Conservation (phyloP, 371 early-diverging fungal species). For the Mucor ambiguus region DNA sequence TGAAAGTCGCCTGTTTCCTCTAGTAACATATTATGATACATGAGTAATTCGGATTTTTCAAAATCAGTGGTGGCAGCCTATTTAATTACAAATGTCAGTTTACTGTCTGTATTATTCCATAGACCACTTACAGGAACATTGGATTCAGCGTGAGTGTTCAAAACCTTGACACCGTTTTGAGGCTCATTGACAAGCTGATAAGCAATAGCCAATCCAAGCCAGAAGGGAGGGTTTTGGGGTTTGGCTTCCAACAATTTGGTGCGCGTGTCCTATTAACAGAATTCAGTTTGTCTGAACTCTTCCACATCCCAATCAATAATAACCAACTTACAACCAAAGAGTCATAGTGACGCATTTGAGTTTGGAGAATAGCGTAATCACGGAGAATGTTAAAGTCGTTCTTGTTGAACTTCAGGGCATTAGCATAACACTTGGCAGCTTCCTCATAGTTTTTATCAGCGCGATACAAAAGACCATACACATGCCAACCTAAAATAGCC, state of each 20-base stretch:
- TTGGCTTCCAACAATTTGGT: conserved; percentile 69
- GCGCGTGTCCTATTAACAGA: conserved; percentile 60
- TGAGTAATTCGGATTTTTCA: conserved; percentile 77
- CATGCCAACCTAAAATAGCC: conserved; percentile 86
- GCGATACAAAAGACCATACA: conserved; percentile 90
- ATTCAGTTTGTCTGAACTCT: neutral
- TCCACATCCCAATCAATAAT: neutral
- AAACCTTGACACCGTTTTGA: conserved; percentile 73
- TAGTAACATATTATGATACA: conserved; percentile 79
- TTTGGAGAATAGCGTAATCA: conserved; percentile 87
- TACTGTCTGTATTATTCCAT: neutral
- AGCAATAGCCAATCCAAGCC: conserved; percentile 88
- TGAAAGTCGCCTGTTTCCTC: conserved; percentile 81
- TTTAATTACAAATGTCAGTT: neutral
- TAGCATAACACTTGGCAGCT: conserved; percentile 89
- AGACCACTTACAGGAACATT: conserved; percentile 17
- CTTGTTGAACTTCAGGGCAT: conserved; percentile 90
- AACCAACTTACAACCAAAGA: conserved; percentile 65
- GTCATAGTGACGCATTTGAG: conserved; percentile 89
- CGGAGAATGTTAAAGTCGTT: conserved; percentile 91
- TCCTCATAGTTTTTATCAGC: conserved; percentile 93
- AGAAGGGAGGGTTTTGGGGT: conserved; percentile 73
- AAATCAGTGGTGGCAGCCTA: conserved; percentile 59
- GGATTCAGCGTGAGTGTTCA: conserved; percentile 71
- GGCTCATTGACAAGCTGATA: conserved; percentile 82